These are phyloP conservation scores for Cladosporium sp. DNA, from an alignment of 2,329 filamentous ascomycete species.

Conservation along the genomic window DNA sequence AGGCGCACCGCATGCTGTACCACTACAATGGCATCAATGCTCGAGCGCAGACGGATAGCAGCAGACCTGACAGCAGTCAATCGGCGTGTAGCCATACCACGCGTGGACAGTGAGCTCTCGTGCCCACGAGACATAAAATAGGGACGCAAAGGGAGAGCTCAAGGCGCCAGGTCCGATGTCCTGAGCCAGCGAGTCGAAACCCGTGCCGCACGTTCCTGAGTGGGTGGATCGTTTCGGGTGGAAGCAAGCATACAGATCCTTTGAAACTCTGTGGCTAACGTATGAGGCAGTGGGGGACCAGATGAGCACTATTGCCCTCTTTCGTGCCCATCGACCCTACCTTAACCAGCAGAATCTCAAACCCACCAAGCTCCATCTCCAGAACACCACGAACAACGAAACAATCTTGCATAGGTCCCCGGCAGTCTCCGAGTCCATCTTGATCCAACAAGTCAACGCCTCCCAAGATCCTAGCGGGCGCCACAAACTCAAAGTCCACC, in stretches of 20 bases:
- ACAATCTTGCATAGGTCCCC: not conserved
- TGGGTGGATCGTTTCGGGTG: not conserved
- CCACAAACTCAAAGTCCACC: not conserved
- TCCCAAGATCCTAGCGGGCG: conserved; percentile 11
- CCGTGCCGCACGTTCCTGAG: conserved; percentile 1
- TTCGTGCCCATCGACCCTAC: not conserved
- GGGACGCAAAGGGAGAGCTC: not conserved
- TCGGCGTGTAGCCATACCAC: not conserved
- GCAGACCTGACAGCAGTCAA: not conserved
- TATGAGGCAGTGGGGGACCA: not conserved
- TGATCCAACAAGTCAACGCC: not conserved
- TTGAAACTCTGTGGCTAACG: not conserved
- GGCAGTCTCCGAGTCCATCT: not conserved
- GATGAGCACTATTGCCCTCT: not conserved
- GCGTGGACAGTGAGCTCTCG: not conserved
- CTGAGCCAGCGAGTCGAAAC: not conserved
- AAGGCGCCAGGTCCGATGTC: conserved; percentile 2
- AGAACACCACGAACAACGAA: not conserved
- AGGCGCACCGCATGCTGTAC: not conserved
- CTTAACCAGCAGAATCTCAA: too few species aligned
- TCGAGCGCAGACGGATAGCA: not conserved
- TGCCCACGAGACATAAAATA: not conserved
- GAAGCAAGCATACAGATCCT: not conserved
- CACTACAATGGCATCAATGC: not conserved
- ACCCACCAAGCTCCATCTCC: not conserved